Evolutionary conservation across 2,329 filamentous ascomycete genomes (phyloP), one percentile per base, ranked within the genome.

Genomic region (Lachnellula hyalina): DNA sequence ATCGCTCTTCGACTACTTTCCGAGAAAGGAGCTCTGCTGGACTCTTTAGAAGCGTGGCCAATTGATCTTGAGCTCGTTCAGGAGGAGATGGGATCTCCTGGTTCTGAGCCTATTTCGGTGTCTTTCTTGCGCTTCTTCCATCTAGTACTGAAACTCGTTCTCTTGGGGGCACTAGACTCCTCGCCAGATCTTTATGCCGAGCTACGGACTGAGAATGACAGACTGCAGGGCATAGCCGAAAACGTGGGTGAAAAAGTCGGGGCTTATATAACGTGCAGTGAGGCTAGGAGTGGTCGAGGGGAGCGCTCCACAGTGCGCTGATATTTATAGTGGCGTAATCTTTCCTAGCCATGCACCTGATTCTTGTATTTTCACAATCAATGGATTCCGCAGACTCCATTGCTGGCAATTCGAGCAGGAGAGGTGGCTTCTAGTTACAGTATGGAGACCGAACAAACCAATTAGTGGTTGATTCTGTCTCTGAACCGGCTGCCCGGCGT

Each of bases 91-190:
- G 46, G 49, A 51, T 47, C 52, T 57, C 49, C 47, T 5, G 65
- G 34, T 52, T 46, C 54, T 56, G 62, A 70, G 65, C 62, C 51
- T 34, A 52, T 74, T 23, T 67, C 70, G 34, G 56, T 71, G 15
- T 64, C 55, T 53, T 74, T 75, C 52, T 32, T 73, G 57, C 71
- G 66, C 7, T 55, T 70, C 28, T 72, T 74, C 15, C 65, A 70
- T 61, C 59, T 55, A 25, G 65, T 70, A 53, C 51, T 74, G 14
- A 71, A 64, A 57, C 61, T 73, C 15, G 51, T 73, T 57, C 60
- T 75, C 11, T 41, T 73, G 19, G 69, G 71, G 4, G 55, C 62
- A 51, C 47, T 74, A 11, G 62, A 71, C 38, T 66, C 57, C 44
- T 68, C 68, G 28, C 53, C 65, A 51, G 63, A 66, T 53, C 36